phyloP scores from a whole-genome alignment of 345 rosid genomes.

The Bruguiera gymnorhiza region DNA sequence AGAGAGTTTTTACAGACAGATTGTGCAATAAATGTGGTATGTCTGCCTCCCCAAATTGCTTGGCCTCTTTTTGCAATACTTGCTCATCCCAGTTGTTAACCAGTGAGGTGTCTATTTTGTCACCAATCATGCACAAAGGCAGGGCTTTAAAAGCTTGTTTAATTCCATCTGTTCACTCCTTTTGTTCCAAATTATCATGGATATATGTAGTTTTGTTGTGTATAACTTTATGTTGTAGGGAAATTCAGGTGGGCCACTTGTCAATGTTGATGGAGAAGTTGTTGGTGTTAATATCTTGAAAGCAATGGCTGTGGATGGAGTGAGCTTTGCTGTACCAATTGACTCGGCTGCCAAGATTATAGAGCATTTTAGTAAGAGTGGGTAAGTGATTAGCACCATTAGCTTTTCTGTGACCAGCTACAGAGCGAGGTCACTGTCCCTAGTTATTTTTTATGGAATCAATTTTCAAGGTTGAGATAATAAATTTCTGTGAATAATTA shows the following conservation, averaged over 20 bases:
- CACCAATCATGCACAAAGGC: too few relatives aligned
- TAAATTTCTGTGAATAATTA: too few relatives aligned
- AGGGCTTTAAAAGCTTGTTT: background rate
- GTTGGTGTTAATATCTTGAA: slow-evolving; percentile 88
- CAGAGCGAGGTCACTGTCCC: too few relatives aligned
- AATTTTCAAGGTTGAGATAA: too few relatives aligned
- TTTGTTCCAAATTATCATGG: background rate
- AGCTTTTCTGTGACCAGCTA: too few relatives aligned
- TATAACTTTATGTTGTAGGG: slow-evolving; percentile 46
- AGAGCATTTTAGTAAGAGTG: slow-evolving; percentile 73
- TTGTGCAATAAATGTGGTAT: slow-evolving; percentile 82
- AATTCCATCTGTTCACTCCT: background rate
- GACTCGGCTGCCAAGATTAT: slow-evolving; percentile 73
- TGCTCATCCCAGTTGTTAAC: background rate
- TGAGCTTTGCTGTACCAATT: slow-evolving; percentile 78
- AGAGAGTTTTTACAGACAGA: slow-evolving; percentile 90
- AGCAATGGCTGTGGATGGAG: slow-evolving; percentile 71
- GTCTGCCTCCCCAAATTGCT: slow-evolving; percentile 6
- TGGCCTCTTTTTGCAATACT: background rate
- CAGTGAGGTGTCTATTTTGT: too few relatives aligned
- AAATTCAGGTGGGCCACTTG: slow-evolving; percentile 95
- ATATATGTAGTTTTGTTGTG: slow-evolving; percentile 2
- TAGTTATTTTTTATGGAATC: too few relatives aligned
- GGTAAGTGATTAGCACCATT: slow-evolving; percentile 39
- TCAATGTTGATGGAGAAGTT: slow-evolving; percentile 87